Percentiles rank a stretch among this genome's conserved stretches.
Evolutionary conservation across 2,329 filamentous ascomycete genomes (phyloP).

Genomic region (Nannizzia gypsea): DNA sequence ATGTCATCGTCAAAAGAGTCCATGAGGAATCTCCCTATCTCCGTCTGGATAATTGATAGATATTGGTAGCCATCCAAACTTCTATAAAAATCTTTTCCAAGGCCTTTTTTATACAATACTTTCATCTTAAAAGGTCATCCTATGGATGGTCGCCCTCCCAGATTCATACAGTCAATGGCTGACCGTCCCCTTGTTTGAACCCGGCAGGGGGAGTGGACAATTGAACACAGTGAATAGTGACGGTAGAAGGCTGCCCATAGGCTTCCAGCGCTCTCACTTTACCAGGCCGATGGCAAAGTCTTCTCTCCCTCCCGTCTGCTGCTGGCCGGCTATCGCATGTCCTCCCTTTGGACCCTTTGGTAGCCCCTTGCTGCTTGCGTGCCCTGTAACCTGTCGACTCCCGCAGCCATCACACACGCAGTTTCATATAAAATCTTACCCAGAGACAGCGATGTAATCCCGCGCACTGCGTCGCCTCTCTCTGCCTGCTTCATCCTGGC

Average conservation of each 20-base stretch:
- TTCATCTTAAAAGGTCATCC: too few species aligned
- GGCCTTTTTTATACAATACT: too few species aligned
- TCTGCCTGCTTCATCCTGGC: too few species aligned
- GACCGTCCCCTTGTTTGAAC: too few species aligned
- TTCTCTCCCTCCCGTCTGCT: not conserved
- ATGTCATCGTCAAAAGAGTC: not conserved
- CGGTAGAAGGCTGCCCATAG: not conserved
- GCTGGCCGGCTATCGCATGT: too few species aligned
- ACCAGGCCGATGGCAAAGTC: not conserved
- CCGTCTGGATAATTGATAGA: not conserved
- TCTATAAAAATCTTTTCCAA: too few species aligned
- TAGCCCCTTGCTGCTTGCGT: not conserved
- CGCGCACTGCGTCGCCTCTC: not conserved
- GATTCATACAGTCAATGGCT: too few species aligned
- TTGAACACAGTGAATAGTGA: too few species aligned
- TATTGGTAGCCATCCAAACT: too few species aligned
- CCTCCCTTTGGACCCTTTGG: not conserved
- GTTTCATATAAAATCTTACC: not conserved
- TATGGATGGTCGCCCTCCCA: too few species aligned
- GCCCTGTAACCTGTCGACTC: not conserved
- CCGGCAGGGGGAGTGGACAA: too few species aligned
- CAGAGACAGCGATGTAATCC: not conserved
- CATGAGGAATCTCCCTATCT: not conserved
- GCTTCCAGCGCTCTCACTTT: not conserved
- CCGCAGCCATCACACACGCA: not conserved